Conservation (phyloP, 345 rosid genomes). For the Brassica carinata region DNA sequence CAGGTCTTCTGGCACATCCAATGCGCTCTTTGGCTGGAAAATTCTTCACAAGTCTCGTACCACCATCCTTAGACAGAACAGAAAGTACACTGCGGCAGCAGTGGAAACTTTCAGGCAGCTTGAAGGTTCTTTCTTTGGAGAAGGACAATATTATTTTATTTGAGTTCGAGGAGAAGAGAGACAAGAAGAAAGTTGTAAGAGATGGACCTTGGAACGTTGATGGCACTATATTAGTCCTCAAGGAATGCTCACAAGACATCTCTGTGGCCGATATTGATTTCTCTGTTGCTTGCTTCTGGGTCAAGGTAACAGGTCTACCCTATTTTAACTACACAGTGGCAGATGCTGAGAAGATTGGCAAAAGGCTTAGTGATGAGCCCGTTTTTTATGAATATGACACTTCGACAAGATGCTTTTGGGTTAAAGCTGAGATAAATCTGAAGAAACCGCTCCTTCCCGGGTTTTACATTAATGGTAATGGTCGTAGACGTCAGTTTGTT, state of each 20-base stretch:
- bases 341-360: background rate
- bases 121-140: background rate
- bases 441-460: background rate
- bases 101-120: background rate
- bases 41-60: background rate
- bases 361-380: background rate
- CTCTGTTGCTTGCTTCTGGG: slow-evolving; percentile 8
- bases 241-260: background rate
- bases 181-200: background rate
- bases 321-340: background rate
- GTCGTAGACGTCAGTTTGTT: background rate
- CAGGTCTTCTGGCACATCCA: background rate
- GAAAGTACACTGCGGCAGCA: slow-evolving; percentile 3
- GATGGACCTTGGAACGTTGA: slow-evolving; percentile 5
- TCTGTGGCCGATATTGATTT: background rate
- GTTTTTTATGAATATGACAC: background rate
- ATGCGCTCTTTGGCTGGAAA: background rate
- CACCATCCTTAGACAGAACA: slow-evolving; percentile 5
- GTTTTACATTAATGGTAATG: background rate
- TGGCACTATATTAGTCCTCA: background rate
- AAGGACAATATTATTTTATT: background rate
- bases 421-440: background rate
- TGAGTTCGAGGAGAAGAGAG: background rate
- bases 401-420: background rate
- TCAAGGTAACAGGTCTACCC: slow-evolving; percentile 3